These are phyloP conservation scores for Capsella rubella DNA, from an alignment of 441 rosid species.

Conservation along the genomic window DNA sequence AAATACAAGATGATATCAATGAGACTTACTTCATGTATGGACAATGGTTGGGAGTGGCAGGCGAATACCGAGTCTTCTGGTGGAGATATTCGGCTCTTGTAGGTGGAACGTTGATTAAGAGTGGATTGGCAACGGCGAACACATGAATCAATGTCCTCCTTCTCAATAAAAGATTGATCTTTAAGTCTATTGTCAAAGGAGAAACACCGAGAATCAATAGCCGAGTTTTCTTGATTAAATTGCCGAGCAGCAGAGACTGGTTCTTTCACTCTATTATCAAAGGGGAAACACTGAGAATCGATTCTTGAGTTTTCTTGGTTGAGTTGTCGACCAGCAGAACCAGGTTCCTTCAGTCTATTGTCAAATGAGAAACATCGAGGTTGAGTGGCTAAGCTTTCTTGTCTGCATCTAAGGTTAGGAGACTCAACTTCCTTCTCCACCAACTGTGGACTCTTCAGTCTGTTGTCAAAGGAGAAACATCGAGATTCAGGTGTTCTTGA, in stretches of 20 bases:
- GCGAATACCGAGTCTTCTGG: conserved; percentile 60
- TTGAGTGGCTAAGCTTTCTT: conserved; percentile 30
- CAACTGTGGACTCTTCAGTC: conserved; percentile 50
- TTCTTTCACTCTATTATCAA: conserved; percentile 51
- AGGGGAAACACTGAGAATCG: conserved; percentile 47
- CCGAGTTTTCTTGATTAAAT: conserved; percentile 38
- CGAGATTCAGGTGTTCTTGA: conserved; percentile 48
- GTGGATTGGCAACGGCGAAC: conserved; percentile 87
- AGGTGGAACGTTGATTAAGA: conserved; percentile 70
- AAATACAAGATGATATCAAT: conserved; percentile 8
- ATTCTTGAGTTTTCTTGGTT: conserved; percentile 21
- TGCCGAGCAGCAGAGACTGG: conserved; percentile 45
- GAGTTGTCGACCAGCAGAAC: conserved; percentile 28
- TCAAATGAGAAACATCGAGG: conserved; percentile 51
- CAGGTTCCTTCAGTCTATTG: conserved; percentile 49
- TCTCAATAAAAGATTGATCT: conserved; percentile 49
- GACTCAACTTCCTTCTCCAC: conserved; percentile 49
- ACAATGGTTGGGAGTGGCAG: conserved; percentile 83
- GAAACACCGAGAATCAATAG: conserved; percentile 50
- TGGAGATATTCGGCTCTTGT: conserved; percentile 55
- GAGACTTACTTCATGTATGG: conserved; percentile 69
- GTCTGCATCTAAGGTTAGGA: conserved; percentile 41
- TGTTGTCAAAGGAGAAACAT: conserved; percentile 49
- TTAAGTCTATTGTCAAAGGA: conserved; percentile 52
- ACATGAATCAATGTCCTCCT: conserved; percentile 65